Percentiles rank a stretch among this genome's conserved stretches.
Conservation (phyloP, 2,329 filamentous ascomycete genomes). For the Apiospora arundinis region DNA sequence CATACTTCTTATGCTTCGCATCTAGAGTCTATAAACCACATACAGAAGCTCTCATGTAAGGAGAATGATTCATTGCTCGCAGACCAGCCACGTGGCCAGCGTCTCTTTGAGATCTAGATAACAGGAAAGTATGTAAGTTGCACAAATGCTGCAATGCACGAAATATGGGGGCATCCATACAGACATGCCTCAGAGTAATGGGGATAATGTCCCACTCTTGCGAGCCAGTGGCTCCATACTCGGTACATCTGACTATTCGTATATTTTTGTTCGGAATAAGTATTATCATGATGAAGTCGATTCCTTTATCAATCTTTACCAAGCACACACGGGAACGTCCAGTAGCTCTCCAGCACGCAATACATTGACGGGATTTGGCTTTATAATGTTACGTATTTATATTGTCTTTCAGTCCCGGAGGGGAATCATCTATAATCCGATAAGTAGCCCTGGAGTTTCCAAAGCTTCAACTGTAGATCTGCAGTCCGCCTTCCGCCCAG, state of each 20-base stretch:
- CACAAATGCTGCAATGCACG: neutral
- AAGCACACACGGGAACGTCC: too few species aligned
- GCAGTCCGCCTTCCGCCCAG: constrained; percentile 50
- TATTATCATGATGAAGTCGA: too few species aligned
- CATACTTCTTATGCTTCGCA: neutral
- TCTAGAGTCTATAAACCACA: neutral
- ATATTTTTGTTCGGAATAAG: neutral
- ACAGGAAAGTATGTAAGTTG: neutral
- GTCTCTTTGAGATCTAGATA: neutral
- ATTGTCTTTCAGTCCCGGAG: neutral
- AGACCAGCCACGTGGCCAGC: neutral
- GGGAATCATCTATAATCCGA: constrained; percentile 29
- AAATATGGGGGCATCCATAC: neutral
- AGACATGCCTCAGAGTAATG: neutral
- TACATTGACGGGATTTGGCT: neutral
- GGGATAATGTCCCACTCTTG: neutral
- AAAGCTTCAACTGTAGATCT: constrained; percentile 57
- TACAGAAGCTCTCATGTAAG: neutral
- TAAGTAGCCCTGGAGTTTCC: constrained; percentile 65
- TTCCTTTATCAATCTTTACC: too few species aligned
- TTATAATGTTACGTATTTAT: neutral
- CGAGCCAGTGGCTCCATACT: neutral
- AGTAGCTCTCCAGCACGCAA: neutral
- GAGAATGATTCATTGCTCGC: neutral
- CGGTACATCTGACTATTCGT: neutral